Evolutionary conservation across 164 flowering plant genomes (phyloP).

Genomic region (Kingdonia uniflora): DNA sequence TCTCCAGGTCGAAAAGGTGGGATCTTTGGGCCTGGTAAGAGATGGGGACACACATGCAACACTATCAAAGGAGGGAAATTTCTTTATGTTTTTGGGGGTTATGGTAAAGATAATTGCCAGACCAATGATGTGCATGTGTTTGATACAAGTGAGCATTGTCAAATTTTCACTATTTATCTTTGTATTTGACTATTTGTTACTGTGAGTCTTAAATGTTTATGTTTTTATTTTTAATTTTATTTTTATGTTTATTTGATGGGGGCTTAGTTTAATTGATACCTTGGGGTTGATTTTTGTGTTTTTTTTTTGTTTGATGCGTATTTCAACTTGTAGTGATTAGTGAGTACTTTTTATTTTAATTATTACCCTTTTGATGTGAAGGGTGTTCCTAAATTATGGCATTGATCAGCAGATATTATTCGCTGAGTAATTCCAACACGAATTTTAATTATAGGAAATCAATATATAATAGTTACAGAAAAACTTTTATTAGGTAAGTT

Average conservation of each 20-base stretch:
- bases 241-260: not conserved
- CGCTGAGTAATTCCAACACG: too few species aligned
- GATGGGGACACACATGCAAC: slow-evolving; percentile 99
- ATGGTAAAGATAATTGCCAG: slow-evolving; percentile 73
- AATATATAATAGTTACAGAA: too few species aligned
- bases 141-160: slow-evolving; percentile 45
- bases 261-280: too few species aligned
- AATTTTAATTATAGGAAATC: too few species aligned
- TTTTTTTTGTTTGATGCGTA: not conserved
- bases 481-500: too few species aligned
- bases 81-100: slow-evolving; percentile 89
- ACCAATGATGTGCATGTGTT: slow-evolving; percentile 89
- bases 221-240: too few species aligned
- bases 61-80: slow-evolving; percentile 69
- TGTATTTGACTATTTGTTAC: not conserved
- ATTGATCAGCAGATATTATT: too few species aligned
- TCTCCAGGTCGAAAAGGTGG: slow-evolving; percentile 20
- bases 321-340: not conserved
- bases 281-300: too few species aligned
- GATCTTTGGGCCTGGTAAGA: slow-evolving; percentile 63
- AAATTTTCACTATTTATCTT: not conserved
- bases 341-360: not conserved
- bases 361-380: too few species aligned
- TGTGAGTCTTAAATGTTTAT: not conserved
- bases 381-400: too few species aligned